Conservation (phyloP, 225 moss, liverwort and hornwort genomes). For the Physcomitrellopsis africana region DNA sequence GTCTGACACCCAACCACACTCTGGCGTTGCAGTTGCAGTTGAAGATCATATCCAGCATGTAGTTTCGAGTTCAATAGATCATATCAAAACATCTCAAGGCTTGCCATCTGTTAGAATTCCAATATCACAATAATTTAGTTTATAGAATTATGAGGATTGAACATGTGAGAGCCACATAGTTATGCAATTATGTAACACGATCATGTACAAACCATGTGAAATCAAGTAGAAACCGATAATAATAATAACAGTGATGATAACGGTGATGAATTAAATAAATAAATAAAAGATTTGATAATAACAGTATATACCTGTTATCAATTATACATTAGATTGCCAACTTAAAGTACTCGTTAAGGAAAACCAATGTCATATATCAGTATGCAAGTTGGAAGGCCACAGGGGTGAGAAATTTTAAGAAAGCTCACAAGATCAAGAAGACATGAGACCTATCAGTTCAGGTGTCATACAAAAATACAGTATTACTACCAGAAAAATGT, state of each 20-base stretch:
- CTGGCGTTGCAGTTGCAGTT: constrained; percentile 10
- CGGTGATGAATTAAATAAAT: no score
- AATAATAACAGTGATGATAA: neutral
- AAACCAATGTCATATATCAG: neutral
- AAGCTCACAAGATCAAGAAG: neutral
- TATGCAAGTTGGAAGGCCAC: neutral
- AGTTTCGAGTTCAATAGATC: constrained; percentile 11
- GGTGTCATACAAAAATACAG: neutral
- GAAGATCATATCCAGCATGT: constrained; percentile 1
- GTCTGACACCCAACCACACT: constrained; percentile 16
- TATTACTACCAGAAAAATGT: neutral
- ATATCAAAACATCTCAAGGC: neutral
- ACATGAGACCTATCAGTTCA: neutral
- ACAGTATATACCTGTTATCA: no score
- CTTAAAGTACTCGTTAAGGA: neutral
- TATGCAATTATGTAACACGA: neutral
- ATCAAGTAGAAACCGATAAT: neutral
- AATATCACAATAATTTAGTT: neutral
- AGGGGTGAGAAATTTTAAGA: neutral
- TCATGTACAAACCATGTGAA: neutral
- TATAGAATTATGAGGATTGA: neutral
- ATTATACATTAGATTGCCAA: neutral
- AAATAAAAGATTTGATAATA: no score
- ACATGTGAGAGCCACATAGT: neutral
- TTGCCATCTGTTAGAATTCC: neutral